phyloP scores from a whole-genome alignment of 2,329 filamentous ascomycete species.

The Dactylellina sp. region DNA sequence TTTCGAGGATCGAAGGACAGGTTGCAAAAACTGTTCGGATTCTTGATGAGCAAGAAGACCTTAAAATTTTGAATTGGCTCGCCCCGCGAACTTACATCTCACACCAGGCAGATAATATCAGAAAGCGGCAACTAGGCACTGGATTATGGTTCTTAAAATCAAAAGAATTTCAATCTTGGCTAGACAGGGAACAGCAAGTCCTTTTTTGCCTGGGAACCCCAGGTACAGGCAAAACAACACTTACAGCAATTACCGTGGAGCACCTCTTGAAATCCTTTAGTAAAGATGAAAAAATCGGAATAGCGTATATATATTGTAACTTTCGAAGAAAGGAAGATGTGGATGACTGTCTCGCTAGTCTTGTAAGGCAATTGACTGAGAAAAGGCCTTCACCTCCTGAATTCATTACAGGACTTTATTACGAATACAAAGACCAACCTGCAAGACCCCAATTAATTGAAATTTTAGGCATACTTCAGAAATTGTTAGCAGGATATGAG shows the following conservation, averaged over 20 bases:
- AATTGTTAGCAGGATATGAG: neutral
- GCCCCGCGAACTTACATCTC: neutral
- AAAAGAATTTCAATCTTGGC: slow-evolving; percentile 63
- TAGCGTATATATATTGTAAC: slow-evolving; percentile 68
- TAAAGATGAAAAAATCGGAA: slow-evolving; percentile 58
- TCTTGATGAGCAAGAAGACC: slow-evolving; percentile 4
- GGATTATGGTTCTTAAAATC: slow-evolving; percentile 67
- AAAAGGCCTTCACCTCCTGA: slow-evolving; percentile 59
- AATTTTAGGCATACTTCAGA: neutral
- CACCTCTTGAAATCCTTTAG: slow-evolving; percentile 60
- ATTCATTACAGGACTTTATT: slow-evolving; percentile 61
- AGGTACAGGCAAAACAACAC: slow-evolving; percentile 68
- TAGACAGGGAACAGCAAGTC: slow-evolving; percentile 24
- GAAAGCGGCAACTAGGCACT: slow-evolving; percentile 63
- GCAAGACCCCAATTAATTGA: neutral
- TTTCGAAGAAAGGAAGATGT: slow-evolving; percentile 65
- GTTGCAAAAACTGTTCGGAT: neutral
- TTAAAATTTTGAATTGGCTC: slow-evolving; percentile 20
- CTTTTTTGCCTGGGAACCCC: slow-evolving; percentile 60
- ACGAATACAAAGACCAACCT: slow-evolving; percentile 55
- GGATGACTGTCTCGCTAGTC: slow-evolving; percentile 61
- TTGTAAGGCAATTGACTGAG: slow-evolving; percentile 64
- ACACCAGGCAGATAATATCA: slow-evolving; percentile 56
- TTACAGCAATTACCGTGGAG: slow-evolving; percentile 65
- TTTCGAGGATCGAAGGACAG: neutral